phyloP scores from a whole-genome alignment of 495 filamentous ascomycete genomes.

The Elasticomyces elasticus region DNA sequence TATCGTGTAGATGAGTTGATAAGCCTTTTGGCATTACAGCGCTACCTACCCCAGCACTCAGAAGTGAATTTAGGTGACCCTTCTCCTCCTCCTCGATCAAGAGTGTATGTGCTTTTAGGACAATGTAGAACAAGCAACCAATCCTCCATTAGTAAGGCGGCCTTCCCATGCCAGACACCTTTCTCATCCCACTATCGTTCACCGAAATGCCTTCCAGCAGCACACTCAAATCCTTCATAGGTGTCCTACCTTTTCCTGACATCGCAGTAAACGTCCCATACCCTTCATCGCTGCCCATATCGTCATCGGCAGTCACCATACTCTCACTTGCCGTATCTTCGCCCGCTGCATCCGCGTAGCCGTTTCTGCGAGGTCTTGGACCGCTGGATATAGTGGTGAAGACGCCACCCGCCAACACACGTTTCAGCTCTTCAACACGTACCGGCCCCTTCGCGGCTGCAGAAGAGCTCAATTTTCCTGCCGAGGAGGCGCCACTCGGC shows the following conservation, averaged over 20 bases:
- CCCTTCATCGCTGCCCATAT: conserved; percentile 13
- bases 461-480: conserved; percentile 28
- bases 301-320: conserved; percentile 22
- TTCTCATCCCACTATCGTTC: background rate
- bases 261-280: background rate
- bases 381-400: conserved; percentile 3
- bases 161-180: background rate
- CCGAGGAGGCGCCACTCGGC: conserved; percentile 4
- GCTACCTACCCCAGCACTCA: too few relatives aligned
- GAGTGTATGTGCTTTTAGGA: too few relatives aligned
- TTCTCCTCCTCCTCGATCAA: too few relatives aligned
- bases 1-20: too few relatives aligned
- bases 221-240: background rate
- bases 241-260: background rate
- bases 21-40: too few relatives aligned
- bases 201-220: conserved; percentile 5
- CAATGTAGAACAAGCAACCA: too few relatives aligned
- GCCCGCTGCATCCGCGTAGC: background rate
- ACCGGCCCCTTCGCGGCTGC: conserved; percentile 32
- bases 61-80: too few relatives aligned
- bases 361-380: background rate
- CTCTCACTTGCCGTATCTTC: conserved; percentile 30
- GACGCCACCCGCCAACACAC: conserved; percentile 49
- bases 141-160: conserved; percentile 1
- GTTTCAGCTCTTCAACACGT: conserved; percentile 81